phyloP scores from a whole-genome alignment of 495 filamentous ascomycete species.

The Neurospora terricola region DNA sequence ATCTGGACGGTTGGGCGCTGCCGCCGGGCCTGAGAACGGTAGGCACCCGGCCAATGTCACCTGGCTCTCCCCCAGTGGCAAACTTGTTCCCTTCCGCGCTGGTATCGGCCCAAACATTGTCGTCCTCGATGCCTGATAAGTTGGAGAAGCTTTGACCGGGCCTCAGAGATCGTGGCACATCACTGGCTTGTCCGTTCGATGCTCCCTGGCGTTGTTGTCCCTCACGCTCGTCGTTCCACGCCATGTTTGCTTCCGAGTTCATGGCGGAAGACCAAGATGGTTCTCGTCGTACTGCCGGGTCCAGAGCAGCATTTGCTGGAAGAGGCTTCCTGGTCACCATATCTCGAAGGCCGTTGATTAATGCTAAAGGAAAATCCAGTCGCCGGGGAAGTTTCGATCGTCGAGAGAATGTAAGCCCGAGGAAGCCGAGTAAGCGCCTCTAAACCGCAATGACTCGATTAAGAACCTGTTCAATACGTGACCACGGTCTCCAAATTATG shows the following conservation, averaged over 20 bases:
- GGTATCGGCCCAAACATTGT: conserved; percentile 16
- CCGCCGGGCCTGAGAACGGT: conserved; percentile 14
- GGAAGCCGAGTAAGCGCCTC: not conserved
- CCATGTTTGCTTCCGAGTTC: conserved; percentile 21
- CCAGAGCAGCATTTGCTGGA: conserved; percentile 19
- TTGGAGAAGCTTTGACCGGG: conserved; percentile 14
- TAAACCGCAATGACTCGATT: not conserved
- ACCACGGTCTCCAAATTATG: not conserved
- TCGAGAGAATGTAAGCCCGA: not conserved
- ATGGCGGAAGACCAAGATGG: conserved; percentile 26
- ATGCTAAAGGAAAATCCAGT: not conserved
- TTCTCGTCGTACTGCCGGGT: conserved; percentile 17
- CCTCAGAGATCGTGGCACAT: conserved; percentile 19
- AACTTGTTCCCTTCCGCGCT: not conserved
- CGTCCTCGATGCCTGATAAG: conserved; percentile 9
- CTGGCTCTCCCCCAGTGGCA: not conserved
- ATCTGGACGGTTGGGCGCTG: not conserved
- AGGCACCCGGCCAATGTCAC: conserved; percentile 11
- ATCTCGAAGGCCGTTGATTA: not conserved
- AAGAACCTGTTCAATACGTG: not conserved
- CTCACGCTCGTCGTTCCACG: conserved; percentile 23
- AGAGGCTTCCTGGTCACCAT: conserved; percentile 36
- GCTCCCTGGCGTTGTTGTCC: not conserved
- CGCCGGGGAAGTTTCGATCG: not conserved
- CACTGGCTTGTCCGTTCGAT: not conserved